A percentile compares a stretch with the other conserved stretches of the same genome.
Conservation (phyloP, 495 filamentous ascomycete genomes). For the Thermochaetoides thermophila region DNA sequence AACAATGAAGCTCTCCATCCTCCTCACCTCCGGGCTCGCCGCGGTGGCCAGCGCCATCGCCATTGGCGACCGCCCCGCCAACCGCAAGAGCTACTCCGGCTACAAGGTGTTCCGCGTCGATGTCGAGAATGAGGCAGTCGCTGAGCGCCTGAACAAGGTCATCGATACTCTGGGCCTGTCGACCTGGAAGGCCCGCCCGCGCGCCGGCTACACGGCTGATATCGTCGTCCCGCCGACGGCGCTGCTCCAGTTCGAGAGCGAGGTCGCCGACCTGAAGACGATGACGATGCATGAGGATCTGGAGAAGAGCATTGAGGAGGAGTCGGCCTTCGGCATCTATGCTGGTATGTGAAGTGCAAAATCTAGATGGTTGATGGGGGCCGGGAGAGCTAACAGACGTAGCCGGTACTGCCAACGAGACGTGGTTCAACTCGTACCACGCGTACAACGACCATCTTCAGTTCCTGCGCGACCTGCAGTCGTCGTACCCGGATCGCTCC, state of each 20-base stretch:
- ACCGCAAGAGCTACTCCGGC: constrained; percentile 15
- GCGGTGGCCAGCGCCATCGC: constrained; percentile 7
- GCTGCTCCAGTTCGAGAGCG: constrained; percentile 11
- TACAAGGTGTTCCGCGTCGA: constrained; percentile 19
- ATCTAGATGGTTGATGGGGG: constrained; percentile 4
- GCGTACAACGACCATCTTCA: constrained; percentile 38
- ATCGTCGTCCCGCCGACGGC: constrained; percentile 17
- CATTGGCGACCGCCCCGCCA: constrained; percentile 5
- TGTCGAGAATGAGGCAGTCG: constrained; percentile 11
- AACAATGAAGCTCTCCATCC: neutral
- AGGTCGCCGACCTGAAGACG: constrained; percentile 8
- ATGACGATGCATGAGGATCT: constrained; percentile 20
- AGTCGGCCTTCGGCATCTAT: constrained; percentile 12
- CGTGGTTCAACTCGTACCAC: constrained; percentile 47
- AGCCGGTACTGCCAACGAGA: constrained; percentile 12
- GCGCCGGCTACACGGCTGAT: constrained; percentile 12
- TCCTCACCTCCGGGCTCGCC: constrained; percentile 1
- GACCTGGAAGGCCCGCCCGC: constrained; percentile 19
- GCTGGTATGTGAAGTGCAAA: constrained; percentile 11
- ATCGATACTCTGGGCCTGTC: constrained; percentile 15
- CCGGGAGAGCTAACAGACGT: constrained; percentile 3
- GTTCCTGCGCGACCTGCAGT: constrained; percentile 37
- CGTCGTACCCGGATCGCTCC: constrained; percentile 32
- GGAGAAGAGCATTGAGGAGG: constrained; percentile 14
- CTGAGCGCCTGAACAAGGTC: constrained; percentile 10